Evolutionary conservation across 768 basidiomycete species (phyloP).

Genomic region (Termitomyces titanicus): DNA sequence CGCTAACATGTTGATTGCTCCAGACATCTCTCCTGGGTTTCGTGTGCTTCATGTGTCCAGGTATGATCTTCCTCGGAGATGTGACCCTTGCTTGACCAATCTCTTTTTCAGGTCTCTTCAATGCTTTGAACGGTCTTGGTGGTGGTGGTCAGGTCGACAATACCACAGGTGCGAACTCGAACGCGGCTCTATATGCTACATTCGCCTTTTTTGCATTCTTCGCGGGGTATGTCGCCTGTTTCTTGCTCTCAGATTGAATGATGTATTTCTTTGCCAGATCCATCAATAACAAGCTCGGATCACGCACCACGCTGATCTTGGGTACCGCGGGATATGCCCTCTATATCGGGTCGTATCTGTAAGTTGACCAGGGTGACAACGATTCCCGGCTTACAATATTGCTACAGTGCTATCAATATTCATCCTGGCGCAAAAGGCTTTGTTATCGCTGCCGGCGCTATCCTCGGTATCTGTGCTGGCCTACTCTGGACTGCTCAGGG

Average conservation of each 20-base stretch:
- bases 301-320: slow-evolving; percentile 65
- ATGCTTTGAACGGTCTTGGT: slow-evolving; percentile 76
- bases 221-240: slow-evolving; percentile 19
- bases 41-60: slow-evolving; percentile 64
- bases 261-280: slow-evolving; percentile 38
- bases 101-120: slow-evolving; percentile 62
- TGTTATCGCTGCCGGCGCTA: slow-evolving; percentile 66
- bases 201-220: slow-evolving; percentile 43
- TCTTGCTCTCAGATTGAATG: not conserved
- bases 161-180: slow-evolving; percentile 64
- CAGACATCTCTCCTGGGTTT: slow-evolving; percentile 60
- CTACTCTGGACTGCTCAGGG: slow-evolving; percentile 84
- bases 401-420: slow-evolving; percentile 61
- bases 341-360: slow-evolving; percentile 74
- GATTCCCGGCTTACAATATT: not conserved
- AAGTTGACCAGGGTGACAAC: slow-evolving; percentile 19
- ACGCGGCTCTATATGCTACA: slow-evolving; percentile 61
- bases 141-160: slow-evolving; percentile 72
- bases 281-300: slow-evolving; percentile 77
- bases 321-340: slow-evolving; percentile 77
- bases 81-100: not conserved
- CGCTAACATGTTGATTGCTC: not conserved
- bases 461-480: slow-evolving; percentile 70
- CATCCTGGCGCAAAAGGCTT: slow-evolving; percentile 60
- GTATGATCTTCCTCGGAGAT: slow-evolving; percentile 29